Percentiles rank a stretch among this genome's conserved stretches.
Conservation (phyloP, 768 basidiomycete species). For the Amanita phalloides region DNA sequence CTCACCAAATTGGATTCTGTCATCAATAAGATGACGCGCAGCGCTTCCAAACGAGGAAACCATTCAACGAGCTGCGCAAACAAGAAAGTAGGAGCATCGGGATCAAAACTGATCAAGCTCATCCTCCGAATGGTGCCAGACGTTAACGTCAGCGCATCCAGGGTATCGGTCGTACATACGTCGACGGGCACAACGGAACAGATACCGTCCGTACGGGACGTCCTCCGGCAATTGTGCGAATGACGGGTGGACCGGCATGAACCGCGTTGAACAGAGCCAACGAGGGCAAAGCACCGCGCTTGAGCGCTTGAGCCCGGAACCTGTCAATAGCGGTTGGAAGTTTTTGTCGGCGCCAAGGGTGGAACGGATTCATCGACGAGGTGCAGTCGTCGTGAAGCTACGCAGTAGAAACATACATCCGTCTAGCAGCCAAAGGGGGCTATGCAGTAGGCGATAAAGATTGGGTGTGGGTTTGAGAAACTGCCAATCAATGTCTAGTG, state of each 20-base stretch:
- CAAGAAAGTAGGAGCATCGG: conserved; percentile 29
- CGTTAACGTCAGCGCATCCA: conserved; percentile 32
- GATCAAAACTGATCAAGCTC: conserved; percentile 51
- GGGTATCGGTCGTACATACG: conserved; percentile 21
- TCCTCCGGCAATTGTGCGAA: conserved; percentile 32
- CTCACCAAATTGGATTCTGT: conserved; percentile 34
- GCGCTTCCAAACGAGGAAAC: conserved; percentile 41
- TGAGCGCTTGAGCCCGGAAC: conserved; percentile 27
- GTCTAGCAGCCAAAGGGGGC: conserved; percentile 41
- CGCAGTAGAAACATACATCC: conserved; percentile 32
- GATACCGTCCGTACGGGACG: conserved; percentile 41
- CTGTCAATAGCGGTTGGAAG: conserved; percentile 3
- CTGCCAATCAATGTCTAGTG: conserved; percentile 34
- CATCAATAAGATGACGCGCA: conserved; percentile 49
- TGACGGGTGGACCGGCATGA: conserved; percentile 34
- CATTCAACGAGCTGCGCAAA: conserved; percentile 36
- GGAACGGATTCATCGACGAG: conserved; percentile 14
- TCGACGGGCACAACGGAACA: conserved; percentile 36
- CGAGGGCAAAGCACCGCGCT: conserved; percentile 31
- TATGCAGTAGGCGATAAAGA: conserved; percentile 38
- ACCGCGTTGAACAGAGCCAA: conserved; percentile 43
- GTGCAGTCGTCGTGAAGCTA: conserved; percentile 33
- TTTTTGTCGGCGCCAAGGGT: conserved; percentile 2
- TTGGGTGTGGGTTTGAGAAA: conserved; percentile 28
- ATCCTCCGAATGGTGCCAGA: conserved; percentile 32